Evolutionary conservation across 1,284 basidiomycete genomes (phyloP), one percentile per base, ranked within the genome.

Genomic region (Apiotrichum porosum): DNA sequence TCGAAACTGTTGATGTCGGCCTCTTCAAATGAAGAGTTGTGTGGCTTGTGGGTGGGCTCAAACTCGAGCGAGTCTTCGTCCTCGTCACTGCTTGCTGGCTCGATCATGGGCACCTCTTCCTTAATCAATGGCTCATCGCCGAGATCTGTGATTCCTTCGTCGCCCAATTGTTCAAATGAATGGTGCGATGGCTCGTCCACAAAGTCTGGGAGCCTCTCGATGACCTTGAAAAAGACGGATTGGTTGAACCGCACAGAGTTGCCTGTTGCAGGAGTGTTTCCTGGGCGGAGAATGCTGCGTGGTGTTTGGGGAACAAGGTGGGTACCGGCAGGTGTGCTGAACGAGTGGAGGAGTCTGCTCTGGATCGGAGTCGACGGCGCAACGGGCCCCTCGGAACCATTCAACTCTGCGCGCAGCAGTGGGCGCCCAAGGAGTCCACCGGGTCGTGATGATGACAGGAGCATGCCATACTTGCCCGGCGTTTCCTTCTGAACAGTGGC

Each of bases 121-220:
- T 44, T 44, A 10, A 36, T 32, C 8, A 44, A 12, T 13, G 34
- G 35, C 24, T 44, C 42, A 1, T n/a, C 17, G 12, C 34, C 42
- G 4, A 44, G 31, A 4, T 32, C n/a, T 9, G 42, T 35, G 1
- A 14, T 37, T 4, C 35, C 42, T 6, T 44, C 35, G 12, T 36
- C 34, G 8, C 35, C 34, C 14, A 44, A 9, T 28, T 28, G 26
- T 12, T 28, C 26, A 28, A 28, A 28, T 12, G 26, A 28, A 6
- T 28, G 8, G 26, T 28, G 26, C 31, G 21, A 23, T 3, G 41
- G 36, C 19, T 22, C 41, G 31, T 39, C n/a, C 28, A 36, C 37
- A 15, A 44, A 50, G 15, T 39, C 48, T 4, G 48, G 48, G 6
- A 51, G 31, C 14, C 49, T 28, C 40, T 51, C 49, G 15, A 51